Evolutionary conservation across 371 early-diverging fungal species (phyloP), one percentile per base, ranked within the genome.

Genomic region (Lichtheimia corymbifera): DNA sequence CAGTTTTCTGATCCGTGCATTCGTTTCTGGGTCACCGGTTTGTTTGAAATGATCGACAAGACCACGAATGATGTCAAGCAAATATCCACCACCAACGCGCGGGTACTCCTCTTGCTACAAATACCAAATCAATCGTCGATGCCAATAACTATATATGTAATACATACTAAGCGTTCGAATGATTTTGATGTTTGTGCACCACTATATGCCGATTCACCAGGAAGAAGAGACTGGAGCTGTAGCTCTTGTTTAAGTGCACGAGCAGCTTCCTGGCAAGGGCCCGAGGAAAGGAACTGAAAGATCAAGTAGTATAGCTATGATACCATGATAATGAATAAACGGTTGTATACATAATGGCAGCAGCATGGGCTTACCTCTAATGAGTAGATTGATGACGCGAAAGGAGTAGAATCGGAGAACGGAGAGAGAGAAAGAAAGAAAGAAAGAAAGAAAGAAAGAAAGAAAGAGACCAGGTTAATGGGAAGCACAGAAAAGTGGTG

Each of bases 291-390:
- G 59, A 87, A 87, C 61, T 79, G 70, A 30, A 79, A 76, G 58
- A 87, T 83, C 64, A 87, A 70, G 66, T 79, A 83, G 65, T 87
- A 87, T 62, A 87, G 79, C 85, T 87, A 71, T 7, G 3, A 53
- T 13, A 25, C 2, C n/a, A 17, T 40, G 17, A 17, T 35, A 27
- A 24, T 17, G 5, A 9, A 35, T 5, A 42, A n/a, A 11, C 2
- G 0, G 17, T 35, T 11, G 35, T 35, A 9, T 35, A 9, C 11
- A 18, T 22, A 18, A 42, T 47, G 12, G 18, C 14, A 22, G n/a
- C 2, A 55, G 40, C 22, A 22, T 22, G 22, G 11, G 12, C 27
- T 0, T 54, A 54, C 54, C 54, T 54, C 54, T 54, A 54, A 40
- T 35, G 13, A 28, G 13, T 30, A 13, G n/a, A 52, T 54, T 54